Evolutionary conservation across 73 alveolate genomes (phyloP).

Genomic region (Effrenium voratum): DNA sequence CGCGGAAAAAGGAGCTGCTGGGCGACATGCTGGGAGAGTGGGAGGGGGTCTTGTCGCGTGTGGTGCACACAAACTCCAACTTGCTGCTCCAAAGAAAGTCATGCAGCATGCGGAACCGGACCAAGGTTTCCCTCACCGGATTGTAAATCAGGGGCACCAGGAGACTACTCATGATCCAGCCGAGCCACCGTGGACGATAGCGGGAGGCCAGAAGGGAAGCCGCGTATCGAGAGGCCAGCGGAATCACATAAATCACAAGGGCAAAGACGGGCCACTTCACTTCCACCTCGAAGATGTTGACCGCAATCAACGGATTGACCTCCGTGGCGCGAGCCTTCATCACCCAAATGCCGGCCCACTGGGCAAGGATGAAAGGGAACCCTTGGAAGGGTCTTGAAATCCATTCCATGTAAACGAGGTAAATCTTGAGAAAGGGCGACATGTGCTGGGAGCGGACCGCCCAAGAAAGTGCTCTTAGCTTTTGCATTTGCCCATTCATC

Average conservation of each 20-base stretch:
- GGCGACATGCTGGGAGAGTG: background rate
- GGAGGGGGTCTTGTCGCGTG: background rate
- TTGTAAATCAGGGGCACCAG: background rate
- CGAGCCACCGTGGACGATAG: constrained; percentile 2
- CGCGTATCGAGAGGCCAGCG: background rate
- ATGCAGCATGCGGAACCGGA: background rate
- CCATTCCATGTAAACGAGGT: background rate
- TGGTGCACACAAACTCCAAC: background rate
- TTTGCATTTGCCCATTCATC: background rate
- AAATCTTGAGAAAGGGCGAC: background rate
- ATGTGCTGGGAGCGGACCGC: background rate
- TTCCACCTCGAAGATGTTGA: background rate
- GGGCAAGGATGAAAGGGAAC: background rate
- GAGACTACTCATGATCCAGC: background rate
- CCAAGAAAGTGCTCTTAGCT: background rate
- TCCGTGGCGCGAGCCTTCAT: background rate
- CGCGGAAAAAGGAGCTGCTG: background rate
- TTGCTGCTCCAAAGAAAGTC: background rate
- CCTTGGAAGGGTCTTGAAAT: background rate
- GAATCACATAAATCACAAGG: background rate
- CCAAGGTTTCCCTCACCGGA: background rate
- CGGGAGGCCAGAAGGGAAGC: background rate
- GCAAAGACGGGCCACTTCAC: background rate
- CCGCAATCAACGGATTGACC: background rate
- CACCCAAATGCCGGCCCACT: background rate